Evolutionary conservation across 129 eudicot species (phyloP), one percentile per base, ranked within the genome.

Genomic region (Centella asiatica): DNA sequence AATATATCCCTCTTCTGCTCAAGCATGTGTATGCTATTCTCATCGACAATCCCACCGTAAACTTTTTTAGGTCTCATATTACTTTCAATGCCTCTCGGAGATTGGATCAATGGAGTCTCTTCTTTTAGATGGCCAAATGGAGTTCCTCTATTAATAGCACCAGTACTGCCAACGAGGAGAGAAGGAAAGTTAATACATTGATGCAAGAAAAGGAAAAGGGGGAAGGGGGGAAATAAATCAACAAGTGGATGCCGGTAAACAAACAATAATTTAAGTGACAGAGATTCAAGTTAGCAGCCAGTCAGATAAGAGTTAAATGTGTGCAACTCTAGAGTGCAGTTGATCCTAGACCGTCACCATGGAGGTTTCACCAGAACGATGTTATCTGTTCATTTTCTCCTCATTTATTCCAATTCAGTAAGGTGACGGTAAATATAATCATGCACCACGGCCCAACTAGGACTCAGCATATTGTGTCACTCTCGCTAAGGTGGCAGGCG

Each of bases 1-100:
- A 78, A 75, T 63, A 88, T 32, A 29, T 83, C 95, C 73, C 83
- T 85, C 69, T 79, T 85, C 78, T 93, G 96, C 54, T 80, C 71
- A 8, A 93, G 92, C 63, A 39, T 56, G 68, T 76, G 75, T 72
- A 88, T 69, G 63, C 76, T 83, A 76, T 78, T 66, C 53, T 72
- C 64, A 49, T 88, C 96, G 62, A 93, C 60, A 64, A 82, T 68
- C 48, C 74, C 83, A 56, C 93, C 81, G 44, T 61, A 72, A 69
- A 75, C 61, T 75, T 73, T 93, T 71, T 67, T 84, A 17, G 66
- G 74, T 70, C 78, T 77, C 57, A 33, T 56, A 50, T 40, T 50
- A 68, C 72, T 59, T 22, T 80, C 78, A 22, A 53, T 64, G 50
- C 62, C 71, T 69, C 69, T 69, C 19, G 52, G 74, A 32, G 54